Base-by-base conservation (phyloP, 2,329 filamentous ascomycete species). In the Fonsecaea erecta region DNA sequence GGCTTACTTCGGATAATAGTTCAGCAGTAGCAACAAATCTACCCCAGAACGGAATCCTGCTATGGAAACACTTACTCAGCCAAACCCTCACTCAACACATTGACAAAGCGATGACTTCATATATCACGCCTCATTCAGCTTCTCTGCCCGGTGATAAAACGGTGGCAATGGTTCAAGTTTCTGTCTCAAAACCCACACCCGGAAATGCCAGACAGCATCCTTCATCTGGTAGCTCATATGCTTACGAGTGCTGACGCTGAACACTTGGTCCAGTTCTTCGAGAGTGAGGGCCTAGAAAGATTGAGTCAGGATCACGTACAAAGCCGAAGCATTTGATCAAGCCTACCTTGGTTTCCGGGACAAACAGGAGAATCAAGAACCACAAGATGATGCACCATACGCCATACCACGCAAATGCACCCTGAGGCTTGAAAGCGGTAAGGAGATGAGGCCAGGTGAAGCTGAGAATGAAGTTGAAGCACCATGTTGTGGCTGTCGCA, bases 371-470 rank as follows among this genome's bases (percentile, higher is more conserved):
- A 16, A 84, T 81, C 56, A 85, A 74, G 63, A 83, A 68, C 77
- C 82, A 85, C 2, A 68, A 18, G 24, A 84, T 75, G n/a, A 85
- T 67, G 72, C 84, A 85, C 78, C 83, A 83, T 0, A 76, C 82
- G 0, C 84, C 85, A 69, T 86, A 86, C 81, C 84, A 86, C 6
- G 79, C 81, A 70, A 86, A 86, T 0, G 83, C 84, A 3, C 84
- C 84, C 28, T 82, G 81, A 0, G 82, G 78, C 1, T 78, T 81
- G 69, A 85, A 85, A 0, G 82, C 78, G 0, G 72, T 73, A 3
- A 80, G 71, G 0, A 86, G 75, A 3, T 77, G 75, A 0, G 83
- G 83, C 82, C 83, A 86, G 2, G 82, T 84, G 12, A 85, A 80
- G 0, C 80, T 80, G 2, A 84, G 75, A 59, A 84, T 78, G 65